These are phyloP conservation scores for Botrytis squamosa DNA, from an alignment of 2,329 filamentous ascomycete species.

Conservation along the genomic window DNA sequence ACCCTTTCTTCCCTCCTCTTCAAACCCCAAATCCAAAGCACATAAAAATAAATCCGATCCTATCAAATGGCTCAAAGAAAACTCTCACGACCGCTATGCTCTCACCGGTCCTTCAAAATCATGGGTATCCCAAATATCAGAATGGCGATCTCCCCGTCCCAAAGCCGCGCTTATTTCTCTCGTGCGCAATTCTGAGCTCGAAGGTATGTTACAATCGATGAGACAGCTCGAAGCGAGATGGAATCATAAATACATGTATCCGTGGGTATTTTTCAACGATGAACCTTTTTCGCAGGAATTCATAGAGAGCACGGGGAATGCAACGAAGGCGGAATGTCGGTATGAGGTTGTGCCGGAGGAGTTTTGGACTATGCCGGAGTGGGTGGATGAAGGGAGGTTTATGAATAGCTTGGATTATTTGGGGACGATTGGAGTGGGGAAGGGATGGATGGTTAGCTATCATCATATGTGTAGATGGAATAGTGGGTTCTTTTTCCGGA, in stretches of 20 bases:
- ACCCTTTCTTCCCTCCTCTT: neutral
- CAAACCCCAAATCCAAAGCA: neutral
- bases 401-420: slow-evolving; percentile 87
- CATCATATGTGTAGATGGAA: slow-evolving; percentile 99
- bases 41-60: slow-evolving; percentile 32
- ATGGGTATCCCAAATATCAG: neutral
- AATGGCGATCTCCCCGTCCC: slow-evolving; percentile 33
- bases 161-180: slow-evolving; percentile 58
- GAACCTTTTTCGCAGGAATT: slow-evolving; percentile 76
- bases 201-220: slow-evolving; percentile 68
- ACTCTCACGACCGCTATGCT: slow-evolving; percentile 39
- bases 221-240: slow-evolving; percentile 71
- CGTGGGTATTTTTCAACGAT: slow-evolving; percentile 87
- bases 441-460: slow-evolving; percentile 93
- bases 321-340: slow-evolving; percentile 67
- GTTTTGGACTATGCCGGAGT: slow-evolving; percentile 94
- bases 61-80: slow-evolving; percentile 38
- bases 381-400: slow-evolving; percentile 92
- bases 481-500: slow-evolving; percentile 76
- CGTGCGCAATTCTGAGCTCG: slow-evolving; percentile 69
- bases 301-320: slow-evolving; percentile 63
- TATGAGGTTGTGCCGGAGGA: slow-evolving; percentile 77
- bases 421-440: slow-evolving; percentile 90
- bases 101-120: slow-evolving; percentile 14
- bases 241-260: slow-evolving; percentile 70